Evolutionary conservation across 2,329 filamentous ascomycete species (phyloP), one percentile per base, ranked within the genome.

Genomic region (Phaeophleospora eucalypticola): DNA sequence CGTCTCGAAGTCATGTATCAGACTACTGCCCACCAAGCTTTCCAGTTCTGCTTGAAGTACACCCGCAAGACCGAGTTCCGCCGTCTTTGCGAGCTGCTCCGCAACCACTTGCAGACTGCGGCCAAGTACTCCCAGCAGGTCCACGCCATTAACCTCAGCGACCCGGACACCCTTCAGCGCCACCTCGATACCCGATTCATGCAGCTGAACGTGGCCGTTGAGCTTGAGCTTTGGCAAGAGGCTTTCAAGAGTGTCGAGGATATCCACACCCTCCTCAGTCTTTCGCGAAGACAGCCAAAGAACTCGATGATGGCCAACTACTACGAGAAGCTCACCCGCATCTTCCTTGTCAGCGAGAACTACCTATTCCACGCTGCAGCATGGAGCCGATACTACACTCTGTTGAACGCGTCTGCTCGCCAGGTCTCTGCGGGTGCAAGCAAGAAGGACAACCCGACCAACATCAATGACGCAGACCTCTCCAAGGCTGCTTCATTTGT

Each of bases 301-400:
- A 96, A 96, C 69, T 79, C 96, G 67, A 97, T 98, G 93, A 98
- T 98, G 93, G 93, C 93, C 73, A 98, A 97, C 77, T 98, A 98
- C 80, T 98, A 97, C 72, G 93, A 98, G 79, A 97, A 97, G 76
- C 83, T 98, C 48, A 96, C 93, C 34, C 84, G 90, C 56, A 98
- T 98, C 69, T 98, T 98, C 80, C 82, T 98, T 54, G 93, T 97
- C 58, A 95, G 91, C 70, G 93, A 97, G 75, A 98, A 98, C 78
- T 97, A 97, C 69, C 83, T 98, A 37, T 98, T 98, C 83, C 93
- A 98, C 67, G 93, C 93, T 59, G 93, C 93, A 45, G 89, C 93
- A 53, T 98, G 89, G 89, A 94, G 89, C 60, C 82, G 91, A 62
- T 97, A 96, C 77, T 97, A 95, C 79, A 95, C 89, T 67, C 83